Evolutionary conservation across 208 protist genomes (phyloP).

Genomic region (Acanthamoeba healyi): DNA sequence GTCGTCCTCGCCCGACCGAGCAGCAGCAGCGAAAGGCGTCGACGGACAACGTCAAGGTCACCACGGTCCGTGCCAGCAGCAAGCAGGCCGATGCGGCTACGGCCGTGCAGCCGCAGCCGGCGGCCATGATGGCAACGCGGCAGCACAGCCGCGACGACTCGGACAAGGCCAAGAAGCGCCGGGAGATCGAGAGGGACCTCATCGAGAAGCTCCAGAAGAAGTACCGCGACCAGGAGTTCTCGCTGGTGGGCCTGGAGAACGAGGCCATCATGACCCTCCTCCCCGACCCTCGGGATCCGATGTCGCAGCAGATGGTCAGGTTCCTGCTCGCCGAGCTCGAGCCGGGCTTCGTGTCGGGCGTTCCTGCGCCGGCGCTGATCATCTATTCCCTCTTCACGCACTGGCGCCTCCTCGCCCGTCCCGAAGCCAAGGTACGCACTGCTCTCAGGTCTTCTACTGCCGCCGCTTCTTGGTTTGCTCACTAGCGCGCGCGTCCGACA

Average conservation of each 20-base stretch:
- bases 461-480: background rate
- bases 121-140: background rate
- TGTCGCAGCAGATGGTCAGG: constrained; percentile 26
- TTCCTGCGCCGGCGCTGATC: constrained; percentile 45
- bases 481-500: no score
- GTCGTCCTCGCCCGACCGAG: no score
- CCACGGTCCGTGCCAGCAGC: no score
- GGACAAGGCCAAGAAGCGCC: constrained; percentile 31
- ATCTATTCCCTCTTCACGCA: constrained; percentile 34
- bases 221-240: constrained; percentile 53
- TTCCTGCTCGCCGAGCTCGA: constrained; percentile 63
- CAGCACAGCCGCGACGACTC: background rate
- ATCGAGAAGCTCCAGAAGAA: constrained; percentile 36
- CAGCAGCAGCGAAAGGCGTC: background rate
- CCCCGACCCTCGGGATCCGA: constrained; percentile 18
- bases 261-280: constrained; percentile 70
- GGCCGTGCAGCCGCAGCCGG: background rate
- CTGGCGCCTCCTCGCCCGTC: constrained; percentile 12
- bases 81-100: background rate
- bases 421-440: background rate
- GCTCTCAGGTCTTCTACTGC: background rate
- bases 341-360: constrained; percentile 65
- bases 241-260: constrained; percentile 48
- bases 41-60: background rate
- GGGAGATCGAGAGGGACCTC: constrained; percentile 34